Evolutionary conservation across 805 yeast species (phyloP), one percentile per base, ranked within the genome.

Genomic region (Lipomyces yamadae): DNA sequence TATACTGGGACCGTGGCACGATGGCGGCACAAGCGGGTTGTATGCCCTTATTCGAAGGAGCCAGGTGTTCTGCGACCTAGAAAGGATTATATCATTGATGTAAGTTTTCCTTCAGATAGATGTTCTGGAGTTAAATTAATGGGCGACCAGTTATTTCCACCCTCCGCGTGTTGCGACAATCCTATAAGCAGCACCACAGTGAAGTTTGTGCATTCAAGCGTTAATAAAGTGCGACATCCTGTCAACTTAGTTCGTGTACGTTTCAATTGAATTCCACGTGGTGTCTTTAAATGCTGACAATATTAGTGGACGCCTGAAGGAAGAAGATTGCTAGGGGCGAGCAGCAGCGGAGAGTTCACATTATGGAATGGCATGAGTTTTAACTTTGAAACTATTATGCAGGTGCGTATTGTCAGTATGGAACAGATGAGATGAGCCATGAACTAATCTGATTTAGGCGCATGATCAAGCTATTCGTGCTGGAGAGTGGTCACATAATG

Each of bases 281-380:
- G 90, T 91, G 24, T 73, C 88, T 93, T 1, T 88, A 91, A 18
- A 4, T 58, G 32, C 29, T 37, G 35, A 52, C 37, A 1, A 15
- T 18, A 13, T n/a, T 86, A 85, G 76, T 94, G 98, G 97, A 95
- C 99, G 0, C 98, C 98, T 0, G 98, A 92, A 72, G 98, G 97
- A 0, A 82, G 98, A 72, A 81, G 99, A 72, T 81, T 95, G 60
- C 82, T 95, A 34, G 97, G 96, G 4, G 96, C 97, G 0, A 86
- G 94, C 35, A 92, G 90, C 79, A 86, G 91, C 64, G 99, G 99
- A 54, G 99, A 95, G 76, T 93, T 95, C 78, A 93, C 98, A 11
- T 81, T 95, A 57, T 95, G 98, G 98, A 92, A 93, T 77, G 98
- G 98, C 10, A 85, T 90, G 82, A 89, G 97, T 8, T 95, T 94